Evolutionary conservation across 2,329 filamentous ascomycete genomes (phyloP).

Genomic region (Hortaea sp.): DNA sequence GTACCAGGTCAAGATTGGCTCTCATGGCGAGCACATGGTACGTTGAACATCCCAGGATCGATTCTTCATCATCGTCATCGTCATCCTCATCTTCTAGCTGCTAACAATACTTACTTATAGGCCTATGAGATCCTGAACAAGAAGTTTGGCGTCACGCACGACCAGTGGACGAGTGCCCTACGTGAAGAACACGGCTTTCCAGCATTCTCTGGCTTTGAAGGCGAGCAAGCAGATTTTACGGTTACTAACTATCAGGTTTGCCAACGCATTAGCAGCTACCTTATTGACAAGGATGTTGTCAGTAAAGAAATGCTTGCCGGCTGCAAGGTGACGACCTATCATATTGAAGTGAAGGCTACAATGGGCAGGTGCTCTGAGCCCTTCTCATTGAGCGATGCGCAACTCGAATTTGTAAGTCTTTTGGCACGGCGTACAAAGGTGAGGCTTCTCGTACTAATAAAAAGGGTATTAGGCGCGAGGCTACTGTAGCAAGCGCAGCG

Average conservation of each 20-base stretch:
- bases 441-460: not conserved
- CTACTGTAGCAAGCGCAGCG: not conserved
- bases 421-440: not conserved
- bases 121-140: too few species aligned
- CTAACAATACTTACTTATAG: too few species aligned
- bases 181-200: constrained; percentile 1
- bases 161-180: constrained; percentile 3
- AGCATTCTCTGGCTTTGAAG: constrained; percentile 3
- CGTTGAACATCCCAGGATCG: too few species aligned
- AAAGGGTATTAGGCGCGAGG: not conserved
- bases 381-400: constrained; percentile 5
- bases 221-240: constrained; percentile 6
- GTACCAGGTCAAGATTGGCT: too few species aligned
- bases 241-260: constrained; percentile 1
- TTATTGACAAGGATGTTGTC: not conserved
- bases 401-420: not conserved
- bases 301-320: not conserved
- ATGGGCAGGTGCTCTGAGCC: constrained; percentile 2
- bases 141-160: too few species aligned
- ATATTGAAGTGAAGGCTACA: constrained; percentile 9
- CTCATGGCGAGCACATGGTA: too few species aligned
- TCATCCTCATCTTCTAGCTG: too few species aligned
- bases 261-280: constrained; percentile 4
- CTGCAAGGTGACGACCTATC: constrained; percentile 6
- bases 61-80: too few species aligned